Percentiles rank a stretch among this genome's conserved stretches.
Conservation (phyloP, 2,329 filamentous ascomycete species). For the Microdochium paspali region DNA sequence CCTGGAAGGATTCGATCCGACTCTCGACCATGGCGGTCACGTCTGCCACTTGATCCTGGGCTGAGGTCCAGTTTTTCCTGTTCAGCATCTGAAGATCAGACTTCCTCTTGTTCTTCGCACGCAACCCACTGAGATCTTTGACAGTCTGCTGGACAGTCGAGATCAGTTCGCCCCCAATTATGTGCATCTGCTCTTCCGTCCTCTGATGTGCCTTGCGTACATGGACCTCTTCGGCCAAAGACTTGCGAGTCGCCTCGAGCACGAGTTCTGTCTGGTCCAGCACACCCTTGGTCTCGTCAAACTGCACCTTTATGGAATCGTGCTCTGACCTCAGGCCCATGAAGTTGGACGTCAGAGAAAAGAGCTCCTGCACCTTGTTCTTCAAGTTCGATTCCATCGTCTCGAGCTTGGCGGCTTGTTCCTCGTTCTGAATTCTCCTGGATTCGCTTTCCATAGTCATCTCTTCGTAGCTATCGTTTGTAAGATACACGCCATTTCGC, state of each 20-base stretch:
- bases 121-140: slow-evolving; percentile 69
- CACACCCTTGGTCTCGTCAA: slow-evolving; percentile 73
- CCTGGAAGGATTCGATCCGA: slow-evolving; percentile 63
- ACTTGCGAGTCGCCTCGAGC: slow-evolving; percentile 65
- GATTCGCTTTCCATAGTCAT: slow-evolving; percentile 90
- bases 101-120: slow-evolving; percentile 78
- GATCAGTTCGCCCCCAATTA: slow-evolving; percentile 67
- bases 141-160: slow-evolving; percentile 71
- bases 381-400: slow-evolving; percentile 83
- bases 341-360: slow-evolving; percentile 77
- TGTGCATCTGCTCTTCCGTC: slow-evolving; percentile 69
- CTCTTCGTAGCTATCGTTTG: slow-evolving; percentile 81
- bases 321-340: slow-evolving; percentile 85
- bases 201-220: slow-evolving; percentile 76
- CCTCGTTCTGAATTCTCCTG: slow-evolving; percentile 79
- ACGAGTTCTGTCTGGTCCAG: slow-evolving; percentile 84
- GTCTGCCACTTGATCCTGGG: slow-evolving; percentile 65
- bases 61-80: slow-evolving; percentile 66
- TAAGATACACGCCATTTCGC: slow-evolving; percentile 89
- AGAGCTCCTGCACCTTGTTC: slow-evolving; percentile 90
- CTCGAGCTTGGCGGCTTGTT: slow-evolving; percentile 86
- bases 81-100: slow-evolving; percentile 78
- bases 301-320: slow-evolving; percentile 59
- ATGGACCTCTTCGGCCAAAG: slow-evolving; percentile 68
- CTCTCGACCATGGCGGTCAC: slow-evolving; percentile 70